A percentile compares a stretch with the other conserved stretches of the same genome.
Evolutionary conservation across 2,329 filamentous ascomycete species (phyloP).

Genomic region (Lecanosticta acicola): DNA sequence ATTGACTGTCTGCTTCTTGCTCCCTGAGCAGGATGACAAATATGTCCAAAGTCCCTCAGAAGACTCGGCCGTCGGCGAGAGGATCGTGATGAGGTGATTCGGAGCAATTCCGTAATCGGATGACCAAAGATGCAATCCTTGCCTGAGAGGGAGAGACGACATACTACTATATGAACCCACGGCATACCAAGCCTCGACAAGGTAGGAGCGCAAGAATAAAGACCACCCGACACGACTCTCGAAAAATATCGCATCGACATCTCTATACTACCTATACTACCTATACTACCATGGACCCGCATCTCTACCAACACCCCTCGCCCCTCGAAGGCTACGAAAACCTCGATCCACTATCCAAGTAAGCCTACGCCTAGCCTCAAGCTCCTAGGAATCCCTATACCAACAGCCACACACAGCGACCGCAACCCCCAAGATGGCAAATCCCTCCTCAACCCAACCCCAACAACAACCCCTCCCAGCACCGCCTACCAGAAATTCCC

Average conservation of each 20-base stretch:
- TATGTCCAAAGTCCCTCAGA: no score
- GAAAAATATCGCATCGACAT: no score
- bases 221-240: background rate
- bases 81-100: background rate
- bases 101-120: background rate
- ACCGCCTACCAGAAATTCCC: constrained; percentile 59
- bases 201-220: background rate
- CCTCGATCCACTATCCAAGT: background rate
- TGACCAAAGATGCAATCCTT: background rate
- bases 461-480: constrained; percentile 43
- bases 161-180: no score
- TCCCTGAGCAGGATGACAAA: no score
- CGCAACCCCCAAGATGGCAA: constrained; percentile 60
- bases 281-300: background rate
- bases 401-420: constrained; percentile 51
- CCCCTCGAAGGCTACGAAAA: background rate
- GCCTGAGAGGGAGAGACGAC: no score
- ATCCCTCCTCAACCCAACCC: constrained; percentile 62
- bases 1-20: no score
- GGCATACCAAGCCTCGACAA: no score
- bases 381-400: constrained; percentile 47
- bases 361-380: constrained; percentile 22
- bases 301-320: background rate
- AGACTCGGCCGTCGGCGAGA: no score
- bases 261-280: no score